Conservation (phyloP, 192 early-diverging fungal species). For the Backusella mclennaniae region DNA sequence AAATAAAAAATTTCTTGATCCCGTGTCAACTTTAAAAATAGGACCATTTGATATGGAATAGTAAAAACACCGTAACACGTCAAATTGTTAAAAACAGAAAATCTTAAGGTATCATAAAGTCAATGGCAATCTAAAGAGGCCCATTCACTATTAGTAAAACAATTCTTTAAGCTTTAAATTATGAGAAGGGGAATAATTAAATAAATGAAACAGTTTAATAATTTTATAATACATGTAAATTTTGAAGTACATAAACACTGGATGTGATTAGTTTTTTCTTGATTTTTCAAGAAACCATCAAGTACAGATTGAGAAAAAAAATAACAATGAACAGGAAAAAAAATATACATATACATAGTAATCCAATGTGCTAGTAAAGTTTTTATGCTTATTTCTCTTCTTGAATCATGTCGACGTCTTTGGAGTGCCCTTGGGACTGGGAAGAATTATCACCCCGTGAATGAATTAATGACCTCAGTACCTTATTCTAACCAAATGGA, state of each 20-base stretch:
- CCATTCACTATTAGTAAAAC: neutral
- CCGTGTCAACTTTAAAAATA: slow-evolving; percentile 2
- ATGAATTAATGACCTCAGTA: slow-evolving; percentile 8
- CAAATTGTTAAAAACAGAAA: neutral
- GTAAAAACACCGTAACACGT: neutral
- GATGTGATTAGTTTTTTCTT: neutral
- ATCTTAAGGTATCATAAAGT: neutral
- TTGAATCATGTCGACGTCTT: slow-evolving; percentile 2
- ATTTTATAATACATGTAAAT: neutral
- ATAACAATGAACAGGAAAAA: neutral
- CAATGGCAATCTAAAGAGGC: neutral
- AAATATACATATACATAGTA: neutral
- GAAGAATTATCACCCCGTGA: neutral
- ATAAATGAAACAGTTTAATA: neutral
- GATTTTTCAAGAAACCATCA: neutral
- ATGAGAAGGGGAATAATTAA: neutral
- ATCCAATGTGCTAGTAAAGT: neutral
- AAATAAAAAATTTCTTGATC: neutral
- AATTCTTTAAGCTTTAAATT: neutral
- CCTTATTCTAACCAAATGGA: slow-evolving; percentile 9
- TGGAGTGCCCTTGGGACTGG: neutral
- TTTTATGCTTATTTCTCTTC: neutral
- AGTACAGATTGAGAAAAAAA: neutral
- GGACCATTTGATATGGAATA: neutral
- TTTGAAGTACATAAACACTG: neutral